phyloP scores from a whole-genome alignment of 495 filamentous ascomycete species.

The Daldinia grandis region DNA sequence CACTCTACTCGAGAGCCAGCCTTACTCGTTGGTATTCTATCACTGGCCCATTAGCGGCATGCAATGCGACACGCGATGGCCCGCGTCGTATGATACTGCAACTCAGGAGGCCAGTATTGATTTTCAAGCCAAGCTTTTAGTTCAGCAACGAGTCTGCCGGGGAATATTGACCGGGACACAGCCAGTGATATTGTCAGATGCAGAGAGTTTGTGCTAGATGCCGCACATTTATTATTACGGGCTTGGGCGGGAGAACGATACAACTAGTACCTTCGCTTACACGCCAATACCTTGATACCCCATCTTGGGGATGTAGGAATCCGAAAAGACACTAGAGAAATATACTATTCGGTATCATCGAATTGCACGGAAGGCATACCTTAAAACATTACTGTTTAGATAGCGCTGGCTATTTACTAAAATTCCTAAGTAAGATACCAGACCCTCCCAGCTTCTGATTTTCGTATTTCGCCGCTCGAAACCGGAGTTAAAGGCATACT shows the following conservation, averaged over 20 bases:
- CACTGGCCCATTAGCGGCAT: slow-evolving; percentile 7
- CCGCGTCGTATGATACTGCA: slow-evolving; percentile 6
- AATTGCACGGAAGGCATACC: neutral
- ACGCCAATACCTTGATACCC: neutral
- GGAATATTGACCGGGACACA: neutral
- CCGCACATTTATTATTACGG: neutral
- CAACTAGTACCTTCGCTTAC: neutral
- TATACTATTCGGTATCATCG: neutral
- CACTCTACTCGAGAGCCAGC: slow-evolving; percentile 11
- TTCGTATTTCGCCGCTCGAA: neutral
- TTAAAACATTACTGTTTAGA: neutral
- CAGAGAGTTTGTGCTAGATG: neutral
- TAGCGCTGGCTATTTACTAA: neutral
- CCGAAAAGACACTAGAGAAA: neutral
- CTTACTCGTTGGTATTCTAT: neutral
- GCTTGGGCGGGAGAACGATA: neutral
- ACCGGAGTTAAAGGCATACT: neutral
- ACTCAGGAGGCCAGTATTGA: slow-evolving; percentile 6
- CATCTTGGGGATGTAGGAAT: neutral
- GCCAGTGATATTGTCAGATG: neutral
- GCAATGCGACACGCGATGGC: slow-evolving; percentile 19
- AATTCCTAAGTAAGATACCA: neutral
- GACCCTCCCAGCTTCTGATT: neutral
- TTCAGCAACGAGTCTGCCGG: neutral
- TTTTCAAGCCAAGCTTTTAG: slow-evolving; percentile 4